phyloP scores from a whole-genome alignment of 2,329 filamentous ascomycete species.

The Fusarium sp. region DNA sequence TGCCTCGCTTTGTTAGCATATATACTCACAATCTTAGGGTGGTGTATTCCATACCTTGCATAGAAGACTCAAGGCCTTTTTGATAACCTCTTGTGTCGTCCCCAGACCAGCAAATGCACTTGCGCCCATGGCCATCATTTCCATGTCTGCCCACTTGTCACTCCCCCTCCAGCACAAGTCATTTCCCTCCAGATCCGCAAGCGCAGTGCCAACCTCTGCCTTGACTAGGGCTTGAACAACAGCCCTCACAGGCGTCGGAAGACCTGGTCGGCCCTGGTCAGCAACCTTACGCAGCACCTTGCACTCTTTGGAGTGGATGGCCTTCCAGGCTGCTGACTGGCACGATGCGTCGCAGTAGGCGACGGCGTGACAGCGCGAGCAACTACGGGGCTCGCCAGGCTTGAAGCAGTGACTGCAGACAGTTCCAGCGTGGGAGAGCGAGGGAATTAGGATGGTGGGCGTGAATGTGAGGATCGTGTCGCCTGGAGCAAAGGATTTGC shows the following conservation, averaged over 20 bases:
- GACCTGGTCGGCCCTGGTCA: conserved; percentile 39
- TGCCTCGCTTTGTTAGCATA: conserved; percentile 43
- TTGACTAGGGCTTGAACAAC: conserved; percentile 64
- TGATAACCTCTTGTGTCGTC: conserved; percentile 51
- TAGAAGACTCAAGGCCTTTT: conserved; percentile 59
- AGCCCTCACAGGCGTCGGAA: conserved; percentile 69
- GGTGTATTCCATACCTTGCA: conserved; percentile 63
- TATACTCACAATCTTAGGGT: no score
- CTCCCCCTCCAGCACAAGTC: conserved; percentile 52
- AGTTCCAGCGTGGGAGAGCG: conserved; percentile 53
- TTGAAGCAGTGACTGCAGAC: conserved; percentile 65
- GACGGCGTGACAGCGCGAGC: conserved; percentile 65
- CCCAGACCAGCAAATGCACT: conserved; percentile 57
- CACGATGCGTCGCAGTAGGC: conserved; percentile 68
- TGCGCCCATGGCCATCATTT: conserved; percentile 60
- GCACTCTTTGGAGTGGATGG: conserved; percentile 68
- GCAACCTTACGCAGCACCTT: conserved; percentile 53
- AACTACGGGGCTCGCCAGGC: conserved; percentile 52
- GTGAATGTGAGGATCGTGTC: conserved; percentile 59
- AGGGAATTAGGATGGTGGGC: conserved; percentile 61
- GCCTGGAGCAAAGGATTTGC: conserved; percentile 58
- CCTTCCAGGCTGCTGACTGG: conserved; percentile 66
- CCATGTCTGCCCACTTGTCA: conserved; percentile 61
- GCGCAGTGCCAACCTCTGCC: conserved; percentile 48
- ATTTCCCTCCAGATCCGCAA: conserved; percentile 62